Conservation (phyloP, 176 grass and related monocot genomes). For the Musa schizocarpa region DNA sequence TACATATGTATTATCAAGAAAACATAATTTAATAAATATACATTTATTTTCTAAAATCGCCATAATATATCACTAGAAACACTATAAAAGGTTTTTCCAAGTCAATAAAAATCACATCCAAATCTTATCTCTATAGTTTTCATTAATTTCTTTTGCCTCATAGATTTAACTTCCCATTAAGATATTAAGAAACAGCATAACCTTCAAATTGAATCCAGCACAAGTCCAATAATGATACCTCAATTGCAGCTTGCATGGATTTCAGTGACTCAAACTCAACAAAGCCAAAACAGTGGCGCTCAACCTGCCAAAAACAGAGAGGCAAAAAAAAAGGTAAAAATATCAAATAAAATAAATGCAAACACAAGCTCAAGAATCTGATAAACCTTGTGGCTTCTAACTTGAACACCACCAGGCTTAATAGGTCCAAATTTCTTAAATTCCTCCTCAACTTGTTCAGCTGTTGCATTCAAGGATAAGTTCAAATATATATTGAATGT, state of each 20-base stretch:
- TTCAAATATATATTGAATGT: conserved; percentile 61
- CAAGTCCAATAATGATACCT: conserved; percentile 28
- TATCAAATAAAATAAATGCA: neutral
- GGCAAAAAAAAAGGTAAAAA: neutral
- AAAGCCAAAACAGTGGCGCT: conserved; percentile 52
- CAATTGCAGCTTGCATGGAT: conserved; percentile 53
- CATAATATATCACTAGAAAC: no score
- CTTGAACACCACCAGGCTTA: conserved; percentile 73
- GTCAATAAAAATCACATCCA: no score
- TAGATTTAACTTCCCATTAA: no score
- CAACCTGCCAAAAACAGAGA: conserved; percentile 27
- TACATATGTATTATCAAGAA: no score
- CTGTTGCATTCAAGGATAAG: conserved; percentile 51
- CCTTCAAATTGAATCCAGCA: neutral
- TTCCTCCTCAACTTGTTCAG: conserved; percentile 56
- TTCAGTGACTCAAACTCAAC: conserved; percentile 44
- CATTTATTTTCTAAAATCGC: no score
- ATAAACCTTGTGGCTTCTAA: conserved; percentile 70
- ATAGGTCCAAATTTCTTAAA: conserved; percentile 79
- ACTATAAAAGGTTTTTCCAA: no score
- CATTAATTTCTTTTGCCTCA: no score
- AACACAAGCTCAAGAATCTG: conserved; percentile 1
- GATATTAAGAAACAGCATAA: no score
- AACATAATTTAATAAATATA: no score
- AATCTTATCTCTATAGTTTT: no score